phyloP scores from a whole-genome alignment of 768 basidiomycete species.

The Amanita polypyramis region DNA sequence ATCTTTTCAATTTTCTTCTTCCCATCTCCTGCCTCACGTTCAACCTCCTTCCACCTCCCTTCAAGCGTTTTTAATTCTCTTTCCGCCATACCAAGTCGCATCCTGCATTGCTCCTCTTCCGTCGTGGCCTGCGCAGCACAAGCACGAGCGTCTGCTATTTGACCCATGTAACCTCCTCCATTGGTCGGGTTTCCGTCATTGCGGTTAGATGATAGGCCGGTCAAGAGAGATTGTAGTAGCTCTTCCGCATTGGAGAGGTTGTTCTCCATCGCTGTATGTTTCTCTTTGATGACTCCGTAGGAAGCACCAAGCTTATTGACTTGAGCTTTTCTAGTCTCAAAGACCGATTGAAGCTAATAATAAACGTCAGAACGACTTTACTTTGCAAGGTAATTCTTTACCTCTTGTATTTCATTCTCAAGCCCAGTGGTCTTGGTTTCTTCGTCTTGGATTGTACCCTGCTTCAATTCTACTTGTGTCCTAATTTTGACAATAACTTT shows the following conservation, averaged over 20 bases:
- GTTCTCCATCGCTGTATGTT: constrained; percentile 48
- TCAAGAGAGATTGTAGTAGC: constrained; percentile 89
- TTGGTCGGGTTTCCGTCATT: constrained; percentile 28
- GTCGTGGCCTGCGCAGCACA: constrained; percentile 67
- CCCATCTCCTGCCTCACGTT: constrained; percentile 74
- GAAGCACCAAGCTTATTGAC: constrained; percentile 43
- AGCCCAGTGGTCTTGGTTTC: constrained; percentile 43
- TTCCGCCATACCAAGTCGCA: constrained; percentile 66
- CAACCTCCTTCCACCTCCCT: constrained; percentile 70
- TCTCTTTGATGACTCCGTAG: constrained; percentile 57
- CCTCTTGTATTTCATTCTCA: constrained; percentile 50
- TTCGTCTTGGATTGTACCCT: constrained; percentile 70
- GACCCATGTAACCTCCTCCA: constrained; percentile 92
- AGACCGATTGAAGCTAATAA: constrained; percentile 44
- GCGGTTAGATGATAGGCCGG: constrained; percentile 72
- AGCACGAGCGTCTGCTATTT: constrained; percentile 77
- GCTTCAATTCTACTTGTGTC: constrained; percentile 81
- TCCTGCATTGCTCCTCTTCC: constrained; percentile 74
- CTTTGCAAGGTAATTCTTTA: constrained; percentile 20
- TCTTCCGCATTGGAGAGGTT: constrained; percentile 73
- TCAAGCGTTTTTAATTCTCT: constrained; percentile 75
- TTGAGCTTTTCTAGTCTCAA: constrained; percentile 49
- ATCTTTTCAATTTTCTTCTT: constrained; percentile 54
- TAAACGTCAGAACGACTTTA: background rate
- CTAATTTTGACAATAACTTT: constrained; percentile 72